Evolutionary conservation across 2,329 filamentous ascomycete species (phyloP).

Genomic region (Aureobasidium leucospermi): DNA sequence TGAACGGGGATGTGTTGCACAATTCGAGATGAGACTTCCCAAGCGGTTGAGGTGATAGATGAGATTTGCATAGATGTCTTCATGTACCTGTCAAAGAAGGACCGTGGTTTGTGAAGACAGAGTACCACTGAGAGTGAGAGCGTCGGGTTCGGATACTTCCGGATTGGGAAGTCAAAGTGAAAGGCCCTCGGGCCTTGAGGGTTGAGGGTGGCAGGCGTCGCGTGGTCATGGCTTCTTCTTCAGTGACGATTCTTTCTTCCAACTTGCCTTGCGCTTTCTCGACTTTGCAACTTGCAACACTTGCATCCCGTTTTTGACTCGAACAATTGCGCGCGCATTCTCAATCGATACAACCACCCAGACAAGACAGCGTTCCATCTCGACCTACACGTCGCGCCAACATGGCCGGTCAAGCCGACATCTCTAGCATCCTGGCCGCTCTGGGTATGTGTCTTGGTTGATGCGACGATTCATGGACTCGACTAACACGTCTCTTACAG

Average conservation of each 20-base stretch:
- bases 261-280: not conserved
- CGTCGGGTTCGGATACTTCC: not conserved
- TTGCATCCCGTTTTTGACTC: not conserved
- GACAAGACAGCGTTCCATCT: not conserved
- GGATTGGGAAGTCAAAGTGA: not conserved
- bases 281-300: not conserved
- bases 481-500: conserved; percentile 24
- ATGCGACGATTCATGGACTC: not conserved
- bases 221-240: conserved; percentile 4
- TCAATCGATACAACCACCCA: not conserved
- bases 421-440: conserved; percentile 45
- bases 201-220: not conserved
- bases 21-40: not conserved
- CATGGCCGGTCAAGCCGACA: conserved; percentile 43
- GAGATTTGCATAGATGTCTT: not conserved
- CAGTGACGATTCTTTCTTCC: conserved; percentile 3
- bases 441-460: conserved; percentile 31
- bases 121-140: not conserved
- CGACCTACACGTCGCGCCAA: conserved; percentile 9
- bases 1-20: not conserved
- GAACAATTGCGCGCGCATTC: not conserved
- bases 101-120: not conserved
- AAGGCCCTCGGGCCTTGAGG: no score
- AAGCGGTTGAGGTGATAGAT: not conserved
- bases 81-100: not conserved